Evolutionary conservation across 129 eudicot genomes (phyloP).

Genomic region (Glebionis coronaria): DNA sequence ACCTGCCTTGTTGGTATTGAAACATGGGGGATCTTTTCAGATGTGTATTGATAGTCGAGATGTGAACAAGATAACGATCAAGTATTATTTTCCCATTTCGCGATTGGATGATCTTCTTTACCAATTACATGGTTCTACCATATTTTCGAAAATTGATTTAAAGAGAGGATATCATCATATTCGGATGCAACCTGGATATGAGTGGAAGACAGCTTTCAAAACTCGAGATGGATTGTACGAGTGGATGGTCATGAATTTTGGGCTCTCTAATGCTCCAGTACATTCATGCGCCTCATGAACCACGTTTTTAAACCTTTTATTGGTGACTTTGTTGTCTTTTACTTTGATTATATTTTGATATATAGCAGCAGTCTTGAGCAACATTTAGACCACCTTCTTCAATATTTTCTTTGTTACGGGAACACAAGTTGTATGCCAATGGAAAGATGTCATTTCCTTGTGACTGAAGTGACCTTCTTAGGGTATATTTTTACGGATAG

Average conservation of each 20-base stretch:
- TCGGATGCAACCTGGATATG: not conserved
- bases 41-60: not conserved
- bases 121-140: not conserved
- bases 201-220: not conserved
- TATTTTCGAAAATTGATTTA: not conserved
- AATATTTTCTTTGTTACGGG: not conserved
- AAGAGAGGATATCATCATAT: not conserved
- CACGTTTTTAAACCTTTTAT: not conserved
- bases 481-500: not conserved
- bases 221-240: not conserved
- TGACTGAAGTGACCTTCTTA: not conserved
- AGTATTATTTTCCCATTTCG: not conserved
- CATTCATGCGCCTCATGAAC: not conserved
- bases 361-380: not conserved
- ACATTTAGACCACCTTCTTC: not conserved
- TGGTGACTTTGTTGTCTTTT: not conserved
- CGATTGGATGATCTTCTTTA: not conserved
- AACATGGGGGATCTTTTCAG: not conserved
- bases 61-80: not conserved
- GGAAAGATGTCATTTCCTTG: not conserved
- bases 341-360: not conserved
- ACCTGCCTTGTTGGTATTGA: too few relatives aligned
- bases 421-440: not conserved
- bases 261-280: not conserved
- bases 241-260: not conserved